Percentiles rank a stretch among this genome's conserved stretches.
These are phyloP conservation scores for Pseudonectria buxi DNA, from an alignment of 2,329 filamentous ascomycete genomes.

Conservation along the genomic window DNA sequence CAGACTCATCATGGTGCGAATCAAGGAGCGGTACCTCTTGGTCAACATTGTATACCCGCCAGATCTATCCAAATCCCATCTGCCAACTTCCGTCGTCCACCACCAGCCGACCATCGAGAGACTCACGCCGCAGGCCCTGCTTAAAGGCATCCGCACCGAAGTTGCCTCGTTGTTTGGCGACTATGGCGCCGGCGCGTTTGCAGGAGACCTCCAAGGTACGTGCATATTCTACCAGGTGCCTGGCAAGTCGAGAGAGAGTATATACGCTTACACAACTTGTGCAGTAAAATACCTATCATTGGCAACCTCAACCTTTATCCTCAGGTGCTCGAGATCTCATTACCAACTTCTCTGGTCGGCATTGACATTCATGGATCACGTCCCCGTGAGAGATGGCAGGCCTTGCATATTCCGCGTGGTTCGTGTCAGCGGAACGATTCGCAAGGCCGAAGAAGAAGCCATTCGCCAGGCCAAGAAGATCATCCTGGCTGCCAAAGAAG, in stretches of 20 bases:
- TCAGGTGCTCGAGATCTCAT: conserved; percentile 74
- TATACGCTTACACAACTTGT: background rate
- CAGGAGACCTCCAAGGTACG: conserved; percentile 61
- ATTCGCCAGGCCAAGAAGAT: conserved; percentile 68
- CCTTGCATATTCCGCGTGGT: conserved; percentile 78
- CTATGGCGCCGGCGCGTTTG: conserved; percentile 72
- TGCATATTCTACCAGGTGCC: conserved; percentile 6
- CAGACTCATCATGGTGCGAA: conserved; percentile 66
- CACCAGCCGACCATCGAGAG: conserved; percentile 71
- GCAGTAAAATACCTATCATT: conserved; percentile 86
- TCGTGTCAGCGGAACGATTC: conserved; percentile 85
- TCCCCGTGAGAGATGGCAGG: conserved; percentile 55
- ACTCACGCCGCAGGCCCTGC: conserved; percentile 58
- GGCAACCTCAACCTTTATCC: conserved; percentile 90
- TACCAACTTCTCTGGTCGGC: conserved; percentile 88
- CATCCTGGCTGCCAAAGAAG: conserved; percentile 58
- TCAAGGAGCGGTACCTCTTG: conserved; percentile 95
- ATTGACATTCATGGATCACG: conserved; percentile 67
- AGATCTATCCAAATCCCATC: conserved; percentile 32
- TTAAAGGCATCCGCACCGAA: conserved; percentile 63
- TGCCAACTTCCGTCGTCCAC: conserved; percentile 62
- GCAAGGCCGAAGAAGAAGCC: conserved; percentile 84
- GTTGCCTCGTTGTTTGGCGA: conserved; percentile 76
- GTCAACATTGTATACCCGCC: conserved; percentile 86
- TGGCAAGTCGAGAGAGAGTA: no score